These are phyloP conservation scores for Fusarium sp. DNA, from an alignment of 2,329 filamentous ascomycete genomes.

Conservation along the genomic window DNA sequence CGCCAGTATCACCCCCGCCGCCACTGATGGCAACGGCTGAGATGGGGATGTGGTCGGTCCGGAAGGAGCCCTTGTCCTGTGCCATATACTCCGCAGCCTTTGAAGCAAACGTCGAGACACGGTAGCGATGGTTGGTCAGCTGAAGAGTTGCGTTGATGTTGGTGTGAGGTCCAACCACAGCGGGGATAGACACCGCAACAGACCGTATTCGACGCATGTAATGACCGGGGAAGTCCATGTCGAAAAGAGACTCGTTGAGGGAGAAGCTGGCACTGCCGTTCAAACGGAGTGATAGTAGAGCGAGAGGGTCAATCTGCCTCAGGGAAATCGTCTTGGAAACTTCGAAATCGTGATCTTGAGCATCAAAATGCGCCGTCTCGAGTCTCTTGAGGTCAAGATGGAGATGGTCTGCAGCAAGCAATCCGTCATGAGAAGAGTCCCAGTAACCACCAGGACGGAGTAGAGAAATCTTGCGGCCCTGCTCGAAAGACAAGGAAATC, in stretches of 20 bases:
- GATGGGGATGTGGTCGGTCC: neutral
- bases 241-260: slow-evolving; percentile 48
- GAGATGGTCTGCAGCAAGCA: neutral
- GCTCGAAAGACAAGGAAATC: neutral
- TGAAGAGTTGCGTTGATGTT: slow-evolving; percentile 41
- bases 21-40: neutral
- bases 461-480: neutral
- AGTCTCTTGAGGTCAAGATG: neutral
- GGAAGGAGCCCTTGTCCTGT: neutral
- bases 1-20: neutral
- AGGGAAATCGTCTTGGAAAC: slow-evolving; percentile 14
- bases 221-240: slow-evolving; percentile 55
- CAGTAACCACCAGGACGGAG: neutral
- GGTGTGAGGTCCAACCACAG: slow-evolving; percentile 45
- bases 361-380: slow-evolving; percentile 2
- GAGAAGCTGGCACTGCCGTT: neutral
- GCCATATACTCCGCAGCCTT: neutral
- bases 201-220: slow-evolving; percentile 51
- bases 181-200: slow-evolving; percentile 50
- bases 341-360: slow-evolving; percentile 10
- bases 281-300: neutral
- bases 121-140: neutral
- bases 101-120: neutral
- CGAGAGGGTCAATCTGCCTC: neutral
- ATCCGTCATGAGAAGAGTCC: neutral